Base-by-base conservation (phyloP, 257 asterid genomes). In the Nicotiana tomentosiformis region DNA sequence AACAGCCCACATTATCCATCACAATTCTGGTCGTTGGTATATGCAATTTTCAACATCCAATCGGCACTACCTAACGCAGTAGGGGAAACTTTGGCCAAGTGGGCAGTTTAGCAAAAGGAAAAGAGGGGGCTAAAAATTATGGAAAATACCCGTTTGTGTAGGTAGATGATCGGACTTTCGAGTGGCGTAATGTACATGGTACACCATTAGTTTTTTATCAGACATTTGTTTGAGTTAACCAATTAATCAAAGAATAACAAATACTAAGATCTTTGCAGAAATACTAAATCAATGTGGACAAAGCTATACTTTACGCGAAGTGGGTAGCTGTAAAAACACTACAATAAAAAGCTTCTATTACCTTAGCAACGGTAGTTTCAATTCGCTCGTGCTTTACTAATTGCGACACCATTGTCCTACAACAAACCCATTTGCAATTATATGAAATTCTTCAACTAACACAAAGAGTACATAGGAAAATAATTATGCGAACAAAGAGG, bases 331-430 rank as follows among this genome's bases (percentile, higher is more conserved):
- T 4, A 68, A 37, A 4, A 70, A 70, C 23, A 16, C 2, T 20
- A 70, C 7, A 7, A 10, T 2, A 35, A 5, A 43, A 43, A 12
- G 46, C 2, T 10, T 0, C 6, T 14, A 58, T 66, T 82, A 93
- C 99, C 96, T 96, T 96, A 4, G 98, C 93, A 66, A 93, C 91
- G 17, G 97, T 96, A 77, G 99, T 96, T 88, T 96, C 99, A 66
- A 94, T 94, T 5, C 97, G 93, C 85, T 96, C 99, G 81, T 96
- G 99, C 90, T 94, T 89, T 86, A 96, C 96, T 64, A 96, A 87
- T 85, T 96, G 98, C 32, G 99, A 96, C 9, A 93, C 98, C 99
- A 96, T 88, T 79, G 99, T 96, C 93, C 99, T 95, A 76, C 29
- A 82, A 60, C 61, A 76, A 77, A 65, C 79, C 18, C 62, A 46